These are phyloP conservation scores for Lentinula sp. DNA, from an alignment of 768 basidiomycete species.

Conservation along the genomic window DNA sequence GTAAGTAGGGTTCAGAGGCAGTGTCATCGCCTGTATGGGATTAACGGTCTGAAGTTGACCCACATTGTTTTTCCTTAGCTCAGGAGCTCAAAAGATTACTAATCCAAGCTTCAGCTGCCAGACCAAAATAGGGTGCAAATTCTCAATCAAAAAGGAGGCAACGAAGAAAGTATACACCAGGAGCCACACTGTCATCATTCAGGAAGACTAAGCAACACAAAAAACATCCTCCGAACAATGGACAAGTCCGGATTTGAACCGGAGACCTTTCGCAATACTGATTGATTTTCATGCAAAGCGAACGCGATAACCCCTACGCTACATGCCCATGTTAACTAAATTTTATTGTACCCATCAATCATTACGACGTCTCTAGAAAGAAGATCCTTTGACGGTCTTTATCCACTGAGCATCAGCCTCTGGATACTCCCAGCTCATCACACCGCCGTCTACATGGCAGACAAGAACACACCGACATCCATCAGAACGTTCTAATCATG, in stretches of 20 bases:
- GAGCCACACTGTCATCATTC: too few relatives aligned
- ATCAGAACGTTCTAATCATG: background rate
- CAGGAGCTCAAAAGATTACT: too few relatives aligned
- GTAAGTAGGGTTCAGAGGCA: too few relatives aligned
- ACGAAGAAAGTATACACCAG: too few relatives aligned
- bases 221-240: constrained; percentile 37
- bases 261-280: constrained; percentile 40
- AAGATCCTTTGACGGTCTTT: background rate
- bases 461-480: background rate
- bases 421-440: constrained; percentile 2
- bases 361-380: background rate
- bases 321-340: background rate
- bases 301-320: constrained; percentile 27
- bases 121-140: too few relatives aligned
- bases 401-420: background rate
- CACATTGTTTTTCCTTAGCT: too few relatives aligned
- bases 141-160: too few relatives aligned
- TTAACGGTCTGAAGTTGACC: too few relatives aligned
- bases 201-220: background rate
- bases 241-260: constrained; percentile 42
- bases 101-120: too few relatives aligned
- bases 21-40: too few relatives aligned
- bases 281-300: constrained; percentile 17
- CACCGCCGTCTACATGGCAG: background rate
- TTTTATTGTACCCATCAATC: too few relatives aligned